Evolutionary conservation across 192 early-diverging fungal species (phyloP), one percentile per base, ranked within the genome.

Genomic region (Umbelopsis ramanniana): DNA sequence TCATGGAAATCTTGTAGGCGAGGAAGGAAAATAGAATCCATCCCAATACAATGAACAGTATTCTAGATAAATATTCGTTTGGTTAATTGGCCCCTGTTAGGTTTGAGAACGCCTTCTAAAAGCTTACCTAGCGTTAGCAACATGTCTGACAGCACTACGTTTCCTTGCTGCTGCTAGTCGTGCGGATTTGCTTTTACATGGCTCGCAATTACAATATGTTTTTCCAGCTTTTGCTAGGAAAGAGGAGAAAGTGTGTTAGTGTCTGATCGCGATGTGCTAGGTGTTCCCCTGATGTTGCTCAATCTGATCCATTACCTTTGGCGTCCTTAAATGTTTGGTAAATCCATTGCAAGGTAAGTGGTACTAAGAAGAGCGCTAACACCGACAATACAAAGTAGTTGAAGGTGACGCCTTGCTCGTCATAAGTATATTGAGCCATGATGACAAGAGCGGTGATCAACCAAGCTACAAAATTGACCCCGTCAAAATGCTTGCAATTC

Each of bases 361-460:
- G 97, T 37, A 97, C 79, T 57, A 98, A 86, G 53, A 93, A 85
- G 29, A 99, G 79, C 35, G 88, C 85, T 67, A 98, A 86, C 60
- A 96, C 79, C 2, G 96, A 91, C 70, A 97, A 74, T 29, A 96
- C 82, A 83, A 96, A 99, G 86, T 94, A 97, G 82, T 93, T 91
- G 86, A 98, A 99, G 73, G 92, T 94, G 72, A 93, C 91, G 33
- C 97, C 97, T 74, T 90, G 87, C 79, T 96, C 94, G 82, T 99
- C 97, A 78, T 97, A 99, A 60, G 85, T 89, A 87, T 98, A 98
- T 77, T 94, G 88, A 67, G 86, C 86, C 89, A 88, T 89, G 38
- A 40, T 71, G 68, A 52, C 57, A 63, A 63, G 57, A 63, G 57
- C 57, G 29, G 33, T 63, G 57, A 38, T 63, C 57, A 63, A 19